These are phyloP conservation scores for Noccaea caerulescens DNA, from an alignment of 345 rosid genomes.

Conservation along the genomic window DNA sequence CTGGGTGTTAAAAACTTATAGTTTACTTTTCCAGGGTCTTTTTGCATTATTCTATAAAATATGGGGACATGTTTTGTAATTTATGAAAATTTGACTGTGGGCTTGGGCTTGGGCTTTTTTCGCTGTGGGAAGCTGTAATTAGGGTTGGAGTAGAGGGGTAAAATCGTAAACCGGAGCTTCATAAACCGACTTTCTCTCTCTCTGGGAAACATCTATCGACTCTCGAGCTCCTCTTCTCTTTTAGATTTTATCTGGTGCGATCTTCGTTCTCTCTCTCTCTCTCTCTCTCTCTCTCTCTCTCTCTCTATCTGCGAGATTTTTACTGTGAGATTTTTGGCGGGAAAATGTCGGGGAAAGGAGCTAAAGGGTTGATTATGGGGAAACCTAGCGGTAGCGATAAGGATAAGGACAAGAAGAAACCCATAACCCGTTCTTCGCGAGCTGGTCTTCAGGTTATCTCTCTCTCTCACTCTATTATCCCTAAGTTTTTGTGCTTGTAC, in stretches of 20 bases:
- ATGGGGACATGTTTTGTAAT: background rate
- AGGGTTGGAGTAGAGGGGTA: conserved; percentile 25
- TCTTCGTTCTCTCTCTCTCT: background rate
- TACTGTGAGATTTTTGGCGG: conserved; percentile 29
- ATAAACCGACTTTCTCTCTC: conserved; percentile 18
- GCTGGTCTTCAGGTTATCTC: conserved; percentile 72
- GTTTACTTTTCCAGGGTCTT: background rate
- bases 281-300: background rate
- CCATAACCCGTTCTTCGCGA: conserved; percentile 77
- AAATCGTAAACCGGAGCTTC: background rate
- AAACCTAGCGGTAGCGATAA: conserved; percentile 63
- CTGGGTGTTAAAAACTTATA: background rate
- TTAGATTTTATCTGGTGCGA: conserved; percentile 12
- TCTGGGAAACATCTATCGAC: conserved; percentile 28
- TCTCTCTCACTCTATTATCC: background rate
- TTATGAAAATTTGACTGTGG: background rate
- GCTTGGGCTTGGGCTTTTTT: conserved; percentile 40
- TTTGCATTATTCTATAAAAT: background rate
- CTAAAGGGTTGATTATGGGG: conserved; percentile 73
- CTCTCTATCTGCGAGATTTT: background rate
- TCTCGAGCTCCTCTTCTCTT: conserved; percentile 17
- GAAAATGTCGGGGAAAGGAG: conserved; percentile 88
- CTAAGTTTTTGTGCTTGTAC: background rate
- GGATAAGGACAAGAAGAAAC: conserved; percentile 80
- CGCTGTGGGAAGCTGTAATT: conserved; percentile 12